A percentile compares a stretch with the other conserved stretches of the same genome.
These are phyloP conservation scores for Xylariomycetidae sp. DNA, from an alignment of 2,329 filamentous ascomycete genomes.

Conservation along the genomic window DNA sequence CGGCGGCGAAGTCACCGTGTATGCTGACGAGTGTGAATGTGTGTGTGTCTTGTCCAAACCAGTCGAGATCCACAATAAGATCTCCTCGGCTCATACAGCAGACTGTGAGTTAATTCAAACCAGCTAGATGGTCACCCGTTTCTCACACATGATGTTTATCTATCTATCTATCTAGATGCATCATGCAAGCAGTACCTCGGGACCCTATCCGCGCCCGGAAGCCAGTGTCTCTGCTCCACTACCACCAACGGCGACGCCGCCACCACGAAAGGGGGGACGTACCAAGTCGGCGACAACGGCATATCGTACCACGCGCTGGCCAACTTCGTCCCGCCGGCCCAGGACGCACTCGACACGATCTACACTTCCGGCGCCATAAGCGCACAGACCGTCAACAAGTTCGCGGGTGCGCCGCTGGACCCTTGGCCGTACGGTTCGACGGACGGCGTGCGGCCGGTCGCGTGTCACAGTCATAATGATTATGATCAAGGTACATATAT, in stretches of 20 bases:
- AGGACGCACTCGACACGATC: slow-evolving; percentile 23
- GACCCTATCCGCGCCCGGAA: slow-evolving; percentile 15
- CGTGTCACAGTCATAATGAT: slow-evolving; percentile 26
- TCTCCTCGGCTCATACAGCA: slow-evolving; percentile 17
- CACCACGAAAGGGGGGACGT: slow-evolving; percentile 26
- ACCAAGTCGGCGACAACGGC: slow-evolving; percentile 20
- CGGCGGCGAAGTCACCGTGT: too few relatives aligned
- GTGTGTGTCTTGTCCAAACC: too few relatives aligned
- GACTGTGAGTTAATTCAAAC: slow-evolving; percentile 14
- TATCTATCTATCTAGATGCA: too few relatives aligned
- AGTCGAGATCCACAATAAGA: slow-evolving; percentile 27
- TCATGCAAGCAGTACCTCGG: slow-evolving; percentile 20
- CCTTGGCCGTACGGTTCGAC: slow-evolving; percentile 24
- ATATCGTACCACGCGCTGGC: slow-evolving; percentile 24
- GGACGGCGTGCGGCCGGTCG: slow-evolving; percentile 16
- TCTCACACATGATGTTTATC: too few relatives aligned
- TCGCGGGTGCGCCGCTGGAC: slow-evolving; percentile 17
- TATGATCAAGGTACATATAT: slow-evolving; percentile 17
- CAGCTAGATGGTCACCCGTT: neutral
- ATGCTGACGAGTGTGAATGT: too few relatives aligned
- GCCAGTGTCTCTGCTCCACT: slow-evolving; percentile 21
- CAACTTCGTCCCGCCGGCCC: slow-evolving; percentile 17
- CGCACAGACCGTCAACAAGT: slow-evolving; percentile 19
- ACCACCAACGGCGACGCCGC: slow-evolving; percentile 18
- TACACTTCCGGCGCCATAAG: slow-evolving; percentile 14